Evolutionary conservation across 2,329 filamentous ascomycete genomes (phyloP).

Genomic region (Sclerotinia subarctica): DNA sequence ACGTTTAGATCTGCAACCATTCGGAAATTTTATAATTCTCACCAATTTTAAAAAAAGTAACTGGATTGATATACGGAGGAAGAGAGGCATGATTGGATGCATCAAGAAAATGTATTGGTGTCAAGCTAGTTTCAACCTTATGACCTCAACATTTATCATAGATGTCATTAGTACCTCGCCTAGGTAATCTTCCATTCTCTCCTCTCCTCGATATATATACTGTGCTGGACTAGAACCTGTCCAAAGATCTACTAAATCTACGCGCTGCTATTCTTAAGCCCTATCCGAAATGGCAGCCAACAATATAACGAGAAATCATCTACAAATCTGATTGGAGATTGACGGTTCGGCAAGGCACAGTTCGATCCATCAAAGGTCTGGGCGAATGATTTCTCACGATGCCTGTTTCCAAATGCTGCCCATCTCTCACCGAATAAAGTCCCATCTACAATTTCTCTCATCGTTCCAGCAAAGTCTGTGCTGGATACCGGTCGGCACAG

Average conservation of each 20-base stretch:
- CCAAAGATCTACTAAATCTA: too few relatives aligned
- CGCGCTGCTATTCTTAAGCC: too few relatives aligned
- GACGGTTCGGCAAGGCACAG: background rate
- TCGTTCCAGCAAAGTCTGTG: background rate
- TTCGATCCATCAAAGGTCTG: too few relatives aligned
- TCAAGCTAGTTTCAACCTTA: too few relatives aligned
- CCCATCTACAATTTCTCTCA: background rate
- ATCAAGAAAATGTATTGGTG: background rate
- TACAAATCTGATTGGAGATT: background rate
- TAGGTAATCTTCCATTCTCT: background rate
- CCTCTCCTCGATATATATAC: background rate
- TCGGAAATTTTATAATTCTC: background rate
- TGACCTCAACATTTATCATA: background rate
- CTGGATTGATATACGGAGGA: background rate
- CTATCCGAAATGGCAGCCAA: background rate
- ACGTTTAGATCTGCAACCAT: background rate
- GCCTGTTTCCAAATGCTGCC: background rate
- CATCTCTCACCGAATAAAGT: background rate
- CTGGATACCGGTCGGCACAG: background rate
- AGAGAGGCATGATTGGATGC: background rate
- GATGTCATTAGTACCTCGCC: background rate
- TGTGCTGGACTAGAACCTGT: too few relatives aligned
- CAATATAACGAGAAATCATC: background rate
- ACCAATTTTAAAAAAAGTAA: background rate
- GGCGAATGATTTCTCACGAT: background rate